A percentile compares a stretch with the other conserved stretches of the same genome.
Conservation (phyloP, 306 rosid species). For the Vigna reflexopilosa region DNA sequence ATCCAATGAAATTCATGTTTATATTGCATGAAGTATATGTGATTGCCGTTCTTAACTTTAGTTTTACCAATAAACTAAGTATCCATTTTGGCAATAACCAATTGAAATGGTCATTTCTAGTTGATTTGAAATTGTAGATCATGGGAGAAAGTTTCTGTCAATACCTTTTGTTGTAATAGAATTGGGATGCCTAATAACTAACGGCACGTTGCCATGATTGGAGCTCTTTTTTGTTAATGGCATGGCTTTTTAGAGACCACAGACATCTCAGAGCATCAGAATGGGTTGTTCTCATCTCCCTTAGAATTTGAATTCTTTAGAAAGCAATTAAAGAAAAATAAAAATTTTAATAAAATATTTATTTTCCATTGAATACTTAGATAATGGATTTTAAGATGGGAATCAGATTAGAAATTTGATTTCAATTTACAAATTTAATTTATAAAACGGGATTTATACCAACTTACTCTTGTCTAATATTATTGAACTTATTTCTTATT, state of each 20-base stretch:
- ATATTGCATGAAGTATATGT: not conserved
- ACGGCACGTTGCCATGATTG: not conserved
- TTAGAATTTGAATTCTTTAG: not conserved
- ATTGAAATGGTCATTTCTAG: constrained; percentile 2
- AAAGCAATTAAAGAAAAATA: not conserved
- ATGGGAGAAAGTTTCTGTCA: not conserved
- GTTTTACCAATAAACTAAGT: not conserved
- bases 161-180: not conserved
- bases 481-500: too few species aligned
- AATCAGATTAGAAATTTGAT: too few species aligned
- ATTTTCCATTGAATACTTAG: not conserved
- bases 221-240: constrained; percentile 2
- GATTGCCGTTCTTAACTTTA: not conserved
- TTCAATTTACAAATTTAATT: too few species aligned
- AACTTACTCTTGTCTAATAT: too few species aligned
- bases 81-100: not conserved
- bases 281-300: not conserved
- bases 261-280: not conserved
- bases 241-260: not conserved
- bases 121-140: not conserved
- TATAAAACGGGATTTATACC: too few species aligned
- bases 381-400: too few species aligned
- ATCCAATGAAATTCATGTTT: not conserved
- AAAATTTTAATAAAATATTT: not conserved
- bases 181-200: not conserved